Base-by-base conservation (phyloP, 2,329 filamentous ascomycete genomes). In the Claviceps pazoutovae region DNA sequence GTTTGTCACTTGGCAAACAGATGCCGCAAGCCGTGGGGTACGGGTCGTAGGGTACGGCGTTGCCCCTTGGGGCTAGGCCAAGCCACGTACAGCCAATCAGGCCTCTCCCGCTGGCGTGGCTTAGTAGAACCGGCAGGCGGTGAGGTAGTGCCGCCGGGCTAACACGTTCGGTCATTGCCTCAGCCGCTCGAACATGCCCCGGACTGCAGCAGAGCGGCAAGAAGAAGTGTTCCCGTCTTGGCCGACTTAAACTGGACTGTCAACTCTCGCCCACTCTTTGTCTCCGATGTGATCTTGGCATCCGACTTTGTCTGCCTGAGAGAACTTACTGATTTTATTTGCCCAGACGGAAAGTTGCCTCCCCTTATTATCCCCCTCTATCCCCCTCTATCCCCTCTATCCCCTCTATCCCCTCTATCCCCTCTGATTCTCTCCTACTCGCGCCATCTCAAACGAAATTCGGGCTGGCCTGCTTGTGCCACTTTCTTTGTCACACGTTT, bases 81-180 rank as follows among this genome's bases (percentile, higher is more conserved):
- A 16, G 34, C 43, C 36, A 26, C 7, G 4, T 19, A 17, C 26
- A 42, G 42, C 56, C 56, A 57, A 57, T 52, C 50, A 54, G 16
- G 46, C 43, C 7, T 23, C 38, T 34, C 49, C 23, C 37, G 45
- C n/a, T 41, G 55, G 46, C 44, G 44, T 34, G 34, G 38, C 45
- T 46, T 44, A n/a, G 48, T 53, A 46, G 43, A 56, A 50, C 16
- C 37, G 55, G 55, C 49, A 58, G 54, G 56, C 56, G 56, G 57
- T 57, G 56, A 55, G 51, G 48, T 43, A 51, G 41, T 21, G 39
- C 45, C 48, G 54, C 54, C 26, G 30, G 55, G 57, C 55, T 59
- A 57, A 59, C 54, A 51, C 41, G 8, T 36, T 19, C 34, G 46
- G 19, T 44, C 46, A 49, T 37, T 44, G 44, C 21, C 41, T 21